Conservation (phyloP, 768 basidiomycete species). For the Roridomyces roridus region DNA sequence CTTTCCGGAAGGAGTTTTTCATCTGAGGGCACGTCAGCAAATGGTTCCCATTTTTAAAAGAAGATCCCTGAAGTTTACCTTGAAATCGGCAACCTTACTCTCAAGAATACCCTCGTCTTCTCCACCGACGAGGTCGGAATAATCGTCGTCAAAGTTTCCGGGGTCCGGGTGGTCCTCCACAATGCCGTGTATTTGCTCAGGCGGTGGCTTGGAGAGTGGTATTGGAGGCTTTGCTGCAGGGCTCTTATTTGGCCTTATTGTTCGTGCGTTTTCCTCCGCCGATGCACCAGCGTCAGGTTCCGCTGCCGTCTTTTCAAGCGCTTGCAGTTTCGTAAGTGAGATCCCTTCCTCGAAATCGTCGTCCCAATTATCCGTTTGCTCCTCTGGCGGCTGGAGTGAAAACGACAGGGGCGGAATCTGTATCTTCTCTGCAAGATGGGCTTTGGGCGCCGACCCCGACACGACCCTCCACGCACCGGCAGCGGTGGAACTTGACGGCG, state of each 20-base stretch:
- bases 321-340: slow-evolving; percentile 85
- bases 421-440: slow-evolving; percentile 56
- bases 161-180: slow-evolving; percentile 94
- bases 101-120: slow-evolving; percentile 74
- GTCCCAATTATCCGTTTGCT: slow-evolving; percentile 97
- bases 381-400: slow-evolving; percentile 75
- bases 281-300: slow-evolving; percentile 57
- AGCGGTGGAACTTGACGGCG: slow-evolving; percentile 20
- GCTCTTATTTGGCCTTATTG: slow-evolving; percentile 79
- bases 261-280: slow-evolving; percentile 78
- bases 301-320: slow-evolving; percentile 62
- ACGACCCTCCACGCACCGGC: slow-evolving; percentile 32
- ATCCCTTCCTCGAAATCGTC: slow-evolving; percentile 97
- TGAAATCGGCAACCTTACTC: slow-evolving; percentile 85
- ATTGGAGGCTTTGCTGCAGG: slow-evolving; percentile 58
- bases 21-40: slow-evolving; percentile 43
- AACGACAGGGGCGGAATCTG: slow-evolving; percentile 71
- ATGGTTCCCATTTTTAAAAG: background rate
- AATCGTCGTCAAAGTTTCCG: slow-evolving; percentile 82
- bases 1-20: slow-evolving; percentile 74
- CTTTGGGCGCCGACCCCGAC: slow-evolving; percentile 31
- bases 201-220: slow-evolving; percentile 65
- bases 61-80: slow-evolving; percentile 58
- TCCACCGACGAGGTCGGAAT: slow-evolving; percentile 84
- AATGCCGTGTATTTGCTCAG: slow-evolving; percentile 67